phyloP scores from a whole-genome alignment of 2,329 filamentous ascomycete genomes.

The Penicillium sp. region DNA sequence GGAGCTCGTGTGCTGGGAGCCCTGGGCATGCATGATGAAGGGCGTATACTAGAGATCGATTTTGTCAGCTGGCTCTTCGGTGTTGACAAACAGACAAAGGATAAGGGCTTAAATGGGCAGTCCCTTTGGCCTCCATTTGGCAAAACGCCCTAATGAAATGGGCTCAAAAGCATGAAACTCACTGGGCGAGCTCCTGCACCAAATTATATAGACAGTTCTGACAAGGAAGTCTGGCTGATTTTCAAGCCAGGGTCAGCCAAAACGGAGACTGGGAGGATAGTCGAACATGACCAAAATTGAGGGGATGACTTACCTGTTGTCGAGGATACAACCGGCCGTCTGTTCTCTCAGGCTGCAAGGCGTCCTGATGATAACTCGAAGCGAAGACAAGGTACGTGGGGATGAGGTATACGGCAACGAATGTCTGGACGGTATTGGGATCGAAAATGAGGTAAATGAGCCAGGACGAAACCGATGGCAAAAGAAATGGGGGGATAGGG shows the following conservation, averaged over 20 bases:
- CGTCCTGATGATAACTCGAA: background rate
- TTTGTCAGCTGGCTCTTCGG: background rate
- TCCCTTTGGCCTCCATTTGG: background rate
- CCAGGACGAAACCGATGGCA: constrained; percentile 16
- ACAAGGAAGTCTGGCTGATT: background rate
- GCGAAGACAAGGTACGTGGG: background rate
- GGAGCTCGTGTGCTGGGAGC: constrained; percentile 24
- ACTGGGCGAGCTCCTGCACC: background rate
- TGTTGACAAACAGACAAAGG: background rate
- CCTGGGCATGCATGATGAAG: constrained; percentile 26
- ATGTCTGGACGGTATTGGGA: constrained; percentile 7
- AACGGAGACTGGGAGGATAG: background rate
- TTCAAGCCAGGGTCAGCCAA: background rate
- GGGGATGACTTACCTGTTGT: background rate
- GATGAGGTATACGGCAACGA: constrained; percentile 5
- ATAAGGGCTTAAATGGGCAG: background rate
- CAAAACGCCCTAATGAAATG: background rate
- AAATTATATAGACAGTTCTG: constrained; percentile 6
- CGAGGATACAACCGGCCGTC: background rate
- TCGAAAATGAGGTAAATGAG: background rate
- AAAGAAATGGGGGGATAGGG: constrained; percentile 11
- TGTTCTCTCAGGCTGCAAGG: background rate
- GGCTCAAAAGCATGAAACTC: constrained; percentile 4
- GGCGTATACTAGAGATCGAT: background rate
- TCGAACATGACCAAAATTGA: background rate